phyloP scores from a whole-genome alignment of 306 rosid genomes.

The Cucurbita argyrosperma region DNA sequence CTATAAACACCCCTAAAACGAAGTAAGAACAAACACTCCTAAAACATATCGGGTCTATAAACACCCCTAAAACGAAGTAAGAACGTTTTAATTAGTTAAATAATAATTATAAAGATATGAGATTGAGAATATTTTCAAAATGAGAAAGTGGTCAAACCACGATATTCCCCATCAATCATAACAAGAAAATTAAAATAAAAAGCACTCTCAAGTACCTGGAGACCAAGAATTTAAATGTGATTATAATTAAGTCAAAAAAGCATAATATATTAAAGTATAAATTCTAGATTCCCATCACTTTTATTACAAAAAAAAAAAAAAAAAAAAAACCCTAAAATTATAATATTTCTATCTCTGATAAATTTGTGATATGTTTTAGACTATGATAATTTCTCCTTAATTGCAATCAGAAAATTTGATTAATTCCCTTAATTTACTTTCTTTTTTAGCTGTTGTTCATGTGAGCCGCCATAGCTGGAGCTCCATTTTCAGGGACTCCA shows the following conservation, averaged over 20 bases:
- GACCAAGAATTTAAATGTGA: not conserved
- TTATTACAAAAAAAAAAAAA: not conserved
- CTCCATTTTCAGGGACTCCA: constrained; percentile 16
- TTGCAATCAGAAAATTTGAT: too few relatives aligned
- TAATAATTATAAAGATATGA: too few relatives aligned
- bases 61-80: too few relatives aligned
- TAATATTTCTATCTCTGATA: not conserved
- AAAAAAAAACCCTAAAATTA: not conserved
- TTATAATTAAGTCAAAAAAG: not conserved
- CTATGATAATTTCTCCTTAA: not conserved
- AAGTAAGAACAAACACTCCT: too few relatives aligned
- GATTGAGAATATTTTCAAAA: too few relatives aligned
- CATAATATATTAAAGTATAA: not conserved
- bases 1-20: too few relatives aligned
- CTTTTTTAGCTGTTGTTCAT: too few relatives aligned
- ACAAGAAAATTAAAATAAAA: not conserved
- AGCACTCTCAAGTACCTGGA: not conserved
- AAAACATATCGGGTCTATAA: too few relatives aligned
- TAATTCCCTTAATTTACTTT: too few relatives aligned
- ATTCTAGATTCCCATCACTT: not conserved
- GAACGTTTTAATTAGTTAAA: too few relatives aligned
- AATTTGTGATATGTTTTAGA: not conserved
- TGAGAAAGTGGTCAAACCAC: not conserved
- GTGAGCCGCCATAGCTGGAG: constrained; percentile 22
- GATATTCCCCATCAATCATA: not conserved